Evolutionary conservation across 768 basidiomycete genomes (phyloP).

Genomic region (Serendipita sp.): DNA sequence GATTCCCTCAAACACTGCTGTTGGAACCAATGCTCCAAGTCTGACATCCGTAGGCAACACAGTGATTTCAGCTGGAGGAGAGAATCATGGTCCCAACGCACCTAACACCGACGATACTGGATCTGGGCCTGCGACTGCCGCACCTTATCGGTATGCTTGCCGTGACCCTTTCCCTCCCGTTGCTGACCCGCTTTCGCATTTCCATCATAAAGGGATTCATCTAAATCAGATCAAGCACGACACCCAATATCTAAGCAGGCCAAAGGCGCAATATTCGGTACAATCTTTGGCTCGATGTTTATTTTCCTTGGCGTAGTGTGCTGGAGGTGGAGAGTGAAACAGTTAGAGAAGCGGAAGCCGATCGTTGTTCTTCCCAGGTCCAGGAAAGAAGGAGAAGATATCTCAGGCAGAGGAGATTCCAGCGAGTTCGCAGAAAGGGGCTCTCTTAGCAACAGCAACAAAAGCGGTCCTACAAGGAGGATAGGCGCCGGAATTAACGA

Average conservation of each 20-base stretch:
- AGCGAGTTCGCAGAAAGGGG: neutral
- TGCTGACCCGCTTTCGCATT: too few species aligned
- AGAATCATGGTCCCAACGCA: too few species aligned
- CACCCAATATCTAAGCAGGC: neutral
- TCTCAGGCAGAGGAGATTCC: neutral
- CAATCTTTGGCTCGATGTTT: neutral
- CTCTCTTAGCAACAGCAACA: neutral
- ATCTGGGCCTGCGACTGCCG: neutral
- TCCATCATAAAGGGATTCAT: too few species aligned
- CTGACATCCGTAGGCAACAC: too few species aligned
- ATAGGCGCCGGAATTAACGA: neutral
- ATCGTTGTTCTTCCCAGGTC: neutral
- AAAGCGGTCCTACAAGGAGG: neutral
- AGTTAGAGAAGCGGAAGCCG: neutral
- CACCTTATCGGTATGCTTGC: neutral
- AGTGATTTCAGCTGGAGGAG: too few species aligned
- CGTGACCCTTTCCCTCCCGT: too few species aligned
- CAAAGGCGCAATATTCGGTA: neutral
- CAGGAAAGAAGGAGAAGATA: neutral
- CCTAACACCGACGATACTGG: too few species aligned
- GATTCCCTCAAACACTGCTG: neutral
- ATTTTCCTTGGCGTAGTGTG: neutral
- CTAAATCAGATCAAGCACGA: too few species aligned
- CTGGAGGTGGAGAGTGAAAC: neutral
- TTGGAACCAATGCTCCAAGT: neutral